phyloP scores from a whole-genome alignment of 768 basidiomycete species.

The Russula ochroleuca region DNA sequence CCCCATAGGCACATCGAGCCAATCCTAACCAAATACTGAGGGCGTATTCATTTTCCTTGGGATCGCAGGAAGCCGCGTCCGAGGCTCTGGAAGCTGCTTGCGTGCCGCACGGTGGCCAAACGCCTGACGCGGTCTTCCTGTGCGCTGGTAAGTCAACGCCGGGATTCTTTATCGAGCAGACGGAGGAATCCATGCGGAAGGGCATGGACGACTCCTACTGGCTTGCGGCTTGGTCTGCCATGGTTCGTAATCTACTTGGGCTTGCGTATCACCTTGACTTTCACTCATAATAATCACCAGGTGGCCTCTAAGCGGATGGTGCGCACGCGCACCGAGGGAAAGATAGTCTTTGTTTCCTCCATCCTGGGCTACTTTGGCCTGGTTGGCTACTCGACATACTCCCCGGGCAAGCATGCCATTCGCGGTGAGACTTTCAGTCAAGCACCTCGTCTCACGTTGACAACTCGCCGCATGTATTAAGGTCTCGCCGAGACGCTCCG shows the following conservation, averaged over 20 bases:
- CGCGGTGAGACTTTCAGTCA: conserved; percentile 49
- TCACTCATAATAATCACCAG: conserved; percentile 36
- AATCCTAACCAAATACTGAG: conserved; percentile 57
- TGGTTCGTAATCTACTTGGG: conserved; percentile 37
- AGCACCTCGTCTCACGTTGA: neutral
- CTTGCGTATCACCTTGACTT: neutral
- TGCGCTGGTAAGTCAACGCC: conserved; percentile 76
- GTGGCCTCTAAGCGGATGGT: conserved; percentile 65
- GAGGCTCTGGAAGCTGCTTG: conserved; percentile 62
- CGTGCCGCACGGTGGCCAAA: conserved; percentile 47
- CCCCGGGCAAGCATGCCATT: conserved; percentile 82
- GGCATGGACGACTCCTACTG: conserved; percentile 57
- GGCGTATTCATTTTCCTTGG: conserved; percentile 62
- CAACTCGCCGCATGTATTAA: conserved; percentile 31
- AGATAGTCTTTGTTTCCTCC: conserved; percentile 73
- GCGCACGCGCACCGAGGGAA: conserved; percentile 52
- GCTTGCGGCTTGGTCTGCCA: conserved; percentile 49
- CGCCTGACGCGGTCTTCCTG: conserved; percentile 72
- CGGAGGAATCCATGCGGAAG: conserved; percentile 50
- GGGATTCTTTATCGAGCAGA: conserved; percentile 68
- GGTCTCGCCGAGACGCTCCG: conserved; percentile 81
- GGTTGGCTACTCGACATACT: conserved; percentile 73
- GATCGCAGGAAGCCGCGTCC: conserved; percentile 47
- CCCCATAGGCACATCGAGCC: conserved; percentile 47
- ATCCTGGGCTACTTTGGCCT: conserved; percentile 71